These are phyloP conservation scores for Vigna mungo DNA, from an alignment of 306 rosid species.

Conservation along the genomic window DNA sequence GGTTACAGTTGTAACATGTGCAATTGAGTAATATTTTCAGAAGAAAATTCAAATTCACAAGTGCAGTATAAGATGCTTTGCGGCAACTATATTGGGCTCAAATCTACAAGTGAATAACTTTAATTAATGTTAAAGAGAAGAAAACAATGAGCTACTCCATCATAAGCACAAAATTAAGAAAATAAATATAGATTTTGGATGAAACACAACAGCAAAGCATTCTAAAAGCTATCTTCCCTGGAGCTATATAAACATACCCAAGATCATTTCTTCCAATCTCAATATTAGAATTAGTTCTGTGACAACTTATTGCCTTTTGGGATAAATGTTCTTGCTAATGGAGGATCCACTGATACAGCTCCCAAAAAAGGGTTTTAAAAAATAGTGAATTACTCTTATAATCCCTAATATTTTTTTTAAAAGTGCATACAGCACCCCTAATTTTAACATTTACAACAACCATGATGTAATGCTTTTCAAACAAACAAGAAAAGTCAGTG, in stretches of 20 bases:
- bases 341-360: neutral
- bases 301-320: neutral
- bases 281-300: conserved; percentile 8
- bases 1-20: conserved; percentile 17
- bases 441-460: too few species aligned
- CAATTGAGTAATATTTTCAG: neutral
- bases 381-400: too few species aligned
- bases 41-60: conserved; percentile 26
- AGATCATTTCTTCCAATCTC: neutral
- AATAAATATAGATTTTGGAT: neutral
- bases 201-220: conserved; percentile 5
- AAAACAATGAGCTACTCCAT: neutral
- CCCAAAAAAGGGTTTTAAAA: neutral
- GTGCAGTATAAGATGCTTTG: conserved; percentile 6
- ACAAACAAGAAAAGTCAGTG: too few species aligned
- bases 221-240: conserved; percentile 3
- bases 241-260: conserved; percentile 2
- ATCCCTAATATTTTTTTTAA: too few species aligned
- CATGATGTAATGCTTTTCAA: too few species aligned
- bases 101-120: neutral
- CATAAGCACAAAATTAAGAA: neutral
- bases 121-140: neutral
- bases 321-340: neutral
- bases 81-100: conserved; percentile 7
- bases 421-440: too few species aligned